Evolutionary conservation across 106 monocot genomes (phyloP).

Genomic region (Amphibolis antarctica): DNA sequence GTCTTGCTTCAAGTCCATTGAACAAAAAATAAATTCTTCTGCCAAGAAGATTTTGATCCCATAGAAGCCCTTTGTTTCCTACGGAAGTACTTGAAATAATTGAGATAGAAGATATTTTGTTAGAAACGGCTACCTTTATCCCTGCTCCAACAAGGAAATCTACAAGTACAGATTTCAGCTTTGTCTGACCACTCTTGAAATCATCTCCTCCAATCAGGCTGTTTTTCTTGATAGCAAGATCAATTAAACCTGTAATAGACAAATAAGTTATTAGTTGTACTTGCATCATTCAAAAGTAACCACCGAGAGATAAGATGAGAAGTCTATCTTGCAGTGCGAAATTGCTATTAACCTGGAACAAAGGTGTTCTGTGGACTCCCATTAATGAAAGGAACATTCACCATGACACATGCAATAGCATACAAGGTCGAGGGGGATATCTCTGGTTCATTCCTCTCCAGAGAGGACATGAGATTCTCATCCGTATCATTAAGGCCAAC

Average conservation of each 20-base stretch:
- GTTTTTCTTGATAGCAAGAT: slow-evolving; percentile 79
- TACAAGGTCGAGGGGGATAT: slow-evolving; percentile 91
- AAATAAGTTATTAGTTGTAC: neutral
- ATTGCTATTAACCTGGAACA: slow-evolving; percentile 54
- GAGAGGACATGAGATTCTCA: slow-evolving; percentile 65
- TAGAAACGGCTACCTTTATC: slow-evolving; percentile 54
- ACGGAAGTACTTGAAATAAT: neutral
- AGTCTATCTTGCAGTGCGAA: neutral
- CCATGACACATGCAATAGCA: slow-evolving; percentile 69
- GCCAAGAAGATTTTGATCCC: no score
- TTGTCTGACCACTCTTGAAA: slow-evolving; percentile 99
- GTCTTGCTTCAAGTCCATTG: no score
- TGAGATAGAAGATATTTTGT: no score
- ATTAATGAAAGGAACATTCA: slow-evolving; percentile 83
- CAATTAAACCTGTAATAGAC: slow-evolving; percentile 54
- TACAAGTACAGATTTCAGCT: slow-evolving; percentile 95
- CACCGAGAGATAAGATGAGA: no score
- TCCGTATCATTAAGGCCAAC: slow-evolving; percentile 82
- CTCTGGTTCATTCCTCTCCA: slow-evolving; percentile 71
- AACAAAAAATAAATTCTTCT: no score
- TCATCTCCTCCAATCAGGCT: slow-evolving; percentile 91
- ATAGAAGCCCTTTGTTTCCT: no score
- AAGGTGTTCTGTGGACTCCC: slow-evolving; percentile 99
- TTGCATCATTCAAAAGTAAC: no score
- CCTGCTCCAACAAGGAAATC: slow-evolving; percentile 99